Evolutionary conservation across 1,284 basidiomycete genomes (phyloP), one percentile per base, ranked within the genome.

Genomic region (Omphalotus olearius): DNA sequence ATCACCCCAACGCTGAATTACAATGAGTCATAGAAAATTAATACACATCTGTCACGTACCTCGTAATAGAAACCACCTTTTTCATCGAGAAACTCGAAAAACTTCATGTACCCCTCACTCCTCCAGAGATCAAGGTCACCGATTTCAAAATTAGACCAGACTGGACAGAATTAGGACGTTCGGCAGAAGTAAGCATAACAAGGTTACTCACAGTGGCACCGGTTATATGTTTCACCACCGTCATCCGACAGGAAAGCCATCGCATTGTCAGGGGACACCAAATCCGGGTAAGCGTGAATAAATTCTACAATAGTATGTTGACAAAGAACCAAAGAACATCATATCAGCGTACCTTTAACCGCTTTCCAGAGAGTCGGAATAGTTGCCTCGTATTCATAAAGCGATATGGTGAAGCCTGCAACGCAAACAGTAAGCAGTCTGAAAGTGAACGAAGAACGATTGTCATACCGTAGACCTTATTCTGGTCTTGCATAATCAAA

Each of bases 11-110:
- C 90, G 80, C 78, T 84, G 55, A 10, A 13, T 4, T 33, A 33
- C 2, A 2, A 13, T 33, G 30, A 33, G 30, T 9, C 54, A 14
- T 1, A 17, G 13, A 13, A 39, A n/a, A 56, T 23, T 23, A 2
- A 35, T 47, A 58, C 20, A n/a, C 2, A 17, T n/a, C 38, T 18
- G 20, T 42, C 30, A 56, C 60, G 17, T 56, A 80, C 83, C 79
- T 95, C 92, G 60, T 95, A 94, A 68, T 92, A 93, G 69, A 94
- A 94, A n/a, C 94, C 94, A 55, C 94, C 94, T 30, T 82, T 76
- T 42, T 79, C 65, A 63, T 98, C 94, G 17, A 98, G 76, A 66
- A 81, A 79, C 42, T 93, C 82, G 61, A 97, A 97, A 76, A 85
- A 97, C 61, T 89, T 85, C 56, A 72, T 74, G 70, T 97, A 97